phyloP scores from a whole-genome alignment of 495 filamentous ascomycete species.

The Niebla homalea region DNA sequence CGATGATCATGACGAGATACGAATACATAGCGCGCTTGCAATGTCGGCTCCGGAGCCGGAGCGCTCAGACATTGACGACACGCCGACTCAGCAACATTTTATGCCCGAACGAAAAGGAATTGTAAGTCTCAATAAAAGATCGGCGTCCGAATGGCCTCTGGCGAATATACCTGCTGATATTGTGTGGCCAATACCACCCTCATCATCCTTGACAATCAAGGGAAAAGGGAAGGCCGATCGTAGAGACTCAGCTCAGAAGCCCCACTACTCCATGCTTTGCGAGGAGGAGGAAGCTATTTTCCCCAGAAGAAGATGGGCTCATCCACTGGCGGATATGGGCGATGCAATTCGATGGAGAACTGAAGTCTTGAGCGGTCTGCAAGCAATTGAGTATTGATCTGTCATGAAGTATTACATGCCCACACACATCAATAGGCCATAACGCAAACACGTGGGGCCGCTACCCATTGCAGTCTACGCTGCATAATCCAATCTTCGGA shows the following conservation, averaged over 20 bases:
- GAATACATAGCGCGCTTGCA: too few relatives aligned
- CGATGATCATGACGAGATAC: too few relatives aligned
- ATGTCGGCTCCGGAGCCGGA: too few relatives aligned
- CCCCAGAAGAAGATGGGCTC: background rate
- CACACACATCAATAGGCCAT: too few relatives aligned
- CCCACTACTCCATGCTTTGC: background rate
- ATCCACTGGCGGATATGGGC: slow-evolving; percentile 2
- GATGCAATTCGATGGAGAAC: slow-evolving; percentile 2
- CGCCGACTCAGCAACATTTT: background rate
- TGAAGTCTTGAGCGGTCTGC: background rate
- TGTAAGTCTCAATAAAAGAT: background rate
- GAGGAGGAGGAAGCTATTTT: slow-evolving; percentile 4
- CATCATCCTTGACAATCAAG: background rate
- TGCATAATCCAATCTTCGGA: too few relatives aligned
- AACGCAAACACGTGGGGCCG: too few relatives aligned
- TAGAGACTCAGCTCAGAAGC: background rate
- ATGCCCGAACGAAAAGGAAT: background rate
- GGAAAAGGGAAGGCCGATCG: background rate
- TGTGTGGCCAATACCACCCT: background rate
- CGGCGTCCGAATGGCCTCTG: background rate
- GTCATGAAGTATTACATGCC: too few relatives aligned
- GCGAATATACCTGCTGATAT: background rate
- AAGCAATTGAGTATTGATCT: slow-evolving; percentile 1
- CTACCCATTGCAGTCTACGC: too few relatives aligned
- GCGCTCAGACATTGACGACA: background rate